These are phyloP conservation scores for Zychaea mexicana DNA, from an alignment of 371 early-diverging fungal genomes.

Conservation along the genomic window DNA sequence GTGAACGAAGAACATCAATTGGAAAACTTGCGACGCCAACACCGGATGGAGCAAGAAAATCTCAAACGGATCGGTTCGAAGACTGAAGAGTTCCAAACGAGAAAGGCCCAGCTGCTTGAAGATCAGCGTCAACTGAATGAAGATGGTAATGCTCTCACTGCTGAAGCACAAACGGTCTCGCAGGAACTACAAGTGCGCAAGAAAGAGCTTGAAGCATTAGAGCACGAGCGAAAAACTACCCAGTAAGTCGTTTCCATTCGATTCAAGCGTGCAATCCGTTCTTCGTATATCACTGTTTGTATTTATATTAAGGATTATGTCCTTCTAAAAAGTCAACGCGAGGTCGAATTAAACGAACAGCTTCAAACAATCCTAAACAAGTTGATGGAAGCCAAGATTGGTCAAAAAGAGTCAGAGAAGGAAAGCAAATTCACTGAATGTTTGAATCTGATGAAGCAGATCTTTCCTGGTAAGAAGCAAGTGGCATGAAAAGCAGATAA, in stretches of 20 bases:
- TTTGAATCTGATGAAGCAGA: slow-evolving; percentile 79
- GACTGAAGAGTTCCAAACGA: slow-evolving; percentile 50
- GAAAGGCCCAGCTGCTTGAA: slow-evolving; percentile 33
- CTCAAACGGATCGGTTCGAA: slow-evolving; percentile 62
- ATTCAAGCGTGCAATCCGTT: no score
- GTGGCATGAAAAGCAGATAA: not conserved
- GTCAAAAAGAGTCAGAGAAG: slow-evolving; percentile 82
- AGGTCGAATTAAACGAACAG: slow-evolving; percentile 82
- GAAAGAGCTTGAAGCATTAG: slow-evolving; percentile 39
- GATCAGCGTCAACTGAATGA: slow-evolving; percentile 31
- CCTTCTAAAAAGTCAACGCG: slow-evolving; percentile 32
- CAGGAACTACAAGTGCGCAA: slow-evolving; percentile 34
- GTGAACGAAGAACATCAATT: slow-evolving; percentile 71
- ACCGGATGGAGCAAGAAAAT: slow-evolving; percentile 65
- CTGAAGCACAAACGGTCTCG: slow-evolving; percentile 23
- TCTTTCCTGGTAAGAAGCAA: slow-evolving; percentile 61
- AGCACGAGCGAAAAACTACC: slow-evolving; percentile 44
- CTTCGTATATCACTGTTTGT: not conserved
- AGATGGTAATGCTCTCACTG: slow-evolving; percentile 24
- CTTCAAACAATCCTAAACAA: slow-evolving; percentile 73
- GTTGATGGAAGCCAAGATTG: slow-evolving; percentile 80
- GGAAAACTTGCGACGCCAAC: slow-evolving; percentile 65
- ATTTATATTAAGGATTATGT: not conserved
- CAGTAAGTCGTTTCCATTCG: slow-evolving; percentile 22
- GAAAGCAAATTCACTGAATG: slow-evolving; percentile 75